Evolutionary conservation across 2,329 filamentous ascomycete species (phyloP).

Genomic region (Colletotrichum lupini): DNA sequence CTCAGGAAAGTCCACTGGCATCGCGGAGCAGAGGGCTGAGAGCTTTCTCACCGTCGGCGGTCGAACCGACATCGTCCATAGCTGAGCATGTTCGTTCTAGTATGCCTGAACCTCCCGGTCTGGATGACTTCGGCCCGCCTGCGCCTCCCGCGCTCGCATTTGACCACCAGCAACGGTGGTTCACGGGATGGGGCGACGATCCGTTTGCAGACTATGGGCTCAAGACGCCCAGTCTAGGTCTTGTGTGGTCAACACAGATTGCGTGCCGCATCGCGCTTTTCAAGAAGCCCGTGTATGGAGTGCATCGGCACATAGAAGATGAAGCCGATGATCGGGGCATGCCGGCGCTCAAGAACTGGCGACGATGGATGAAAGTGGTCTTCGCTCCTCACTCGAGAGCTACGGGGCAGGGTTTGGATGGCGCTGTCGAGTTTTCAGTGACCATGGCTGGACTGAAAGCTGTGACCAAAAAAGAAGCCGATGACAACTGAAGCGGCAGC

Average conservation of each 20-base stretch:
- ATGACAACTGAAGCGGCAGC: conserved; percentile 3
- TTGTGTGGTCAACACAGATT: conserved; percentile 93
- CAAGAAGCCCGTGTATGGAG: conserved; percentile 70
- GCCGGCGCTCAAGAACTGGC: conserved; percentile 68
- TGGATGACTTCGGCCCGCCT: conserved; percentile 55
- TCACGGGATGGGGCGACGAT: conserved; percentile 93
- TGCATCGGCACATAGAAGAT: conserved; percentile 46
- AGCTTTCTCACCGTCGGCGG: conserved; percentile 38
- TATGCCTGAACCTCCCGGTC: conserved; percentile 42
- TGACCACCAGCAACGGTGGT: conserved; percentile 93
- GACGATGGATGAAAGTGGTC: conserved; percentile 86
- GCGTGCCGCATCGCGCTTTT: conserved; percentile 84
- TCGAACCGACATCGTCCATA: conserved; percentile 54
- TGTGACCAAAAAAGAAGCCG: conserved; percentile 38
- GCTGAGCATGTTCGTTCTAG: conserved; percentile 48
- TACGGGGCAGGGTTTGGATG: conserved; percentile 58
- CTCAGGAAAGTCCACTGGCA: conserved; percentile 63
- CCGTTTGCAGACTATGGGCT: conserved; percentile 58
- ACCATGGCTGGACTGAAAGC: conserved; percentile 70
- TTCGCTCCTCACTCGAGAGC: conserved; percentile 82
- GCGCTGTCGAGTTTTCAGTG: conserved; percentile 80
- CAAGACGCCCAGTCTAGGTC: conserved; percentile 88
- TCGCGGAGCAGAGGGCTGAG: conserved; percentile 50
- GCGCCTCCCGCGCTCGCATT: conserved; percentile 71
- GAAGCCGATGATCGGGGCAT: conserved; percentile 54